A percentile compares a stretch with the other conserved stretches of the same genome.
These are phyloP conservation scores for Firmiana major DNA, from an alignment of 345 rosid genomes.

Conservation along the genomic window DNA sequence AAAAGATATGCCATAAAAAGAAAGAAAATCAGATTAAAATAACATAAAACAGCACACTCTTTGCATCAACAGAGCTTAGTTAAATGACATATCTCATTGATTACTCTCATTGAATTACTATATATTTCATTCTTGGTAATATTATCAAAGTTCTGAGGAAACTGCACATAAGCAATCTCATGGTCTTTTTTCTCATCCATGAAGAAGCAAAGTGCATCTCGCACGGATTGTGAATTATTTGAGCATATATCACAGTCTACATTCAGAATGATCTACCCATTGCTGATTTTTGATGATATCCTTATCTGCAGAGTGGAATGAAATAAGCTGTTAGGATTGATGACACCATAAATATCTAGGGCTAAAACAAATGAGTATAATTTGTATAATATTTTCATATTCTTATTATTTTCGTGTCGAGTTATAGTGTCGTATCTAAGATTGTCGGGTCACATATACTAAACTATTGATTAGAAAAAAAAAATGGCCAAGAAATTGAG, in stretches of 20 bases:
- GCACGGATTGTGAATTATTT: slow-evolving; percentile 47
- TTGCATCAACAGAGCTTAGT: neutral
- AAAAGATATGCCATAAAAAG: neutral
- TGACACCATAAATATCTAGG: too few species aligned
- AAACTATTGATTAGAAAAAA: too few species aligned
- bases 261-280: slow-evolving; percentile 54
- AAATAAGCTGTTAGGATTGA: too few species aligned
- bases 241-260: slow-evolving; percentile 88
- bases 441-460: too few species aligned
- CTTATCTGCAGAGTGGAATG: slow-evolving; percentile 42
- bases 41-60: too few species aligned
- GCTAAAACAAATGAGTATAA: too few species aligned
- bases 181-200: slow-evolving; percentile 61
- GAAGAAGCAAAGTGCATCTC: slow-evolving; percentile 81
- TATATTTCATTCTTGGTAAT: slow-evolving; percentile 57
- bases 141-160: slow-evolving; percentile 52
- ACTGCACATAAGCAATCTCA: slow-evolving; percentile 73
- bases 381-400: too few species aligned
- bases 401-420: too few species aligned
- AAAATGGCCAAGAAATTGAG: too few species aligned
- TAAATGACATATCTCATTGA: slow-evolving; percentile 20
- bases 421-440: too few species aligned
- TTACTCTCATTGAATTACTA: slow-evolving; percentile 21
- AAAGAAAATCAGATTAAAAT: neutral
- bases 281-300: slow-evolving; percentile 59